Percentiles rank a stretch among this genome's conserved stretches.
Evolutionary conservation across 331 rosid genomes (phyloP).

Genomic region (Quercus phellos): DNA sequence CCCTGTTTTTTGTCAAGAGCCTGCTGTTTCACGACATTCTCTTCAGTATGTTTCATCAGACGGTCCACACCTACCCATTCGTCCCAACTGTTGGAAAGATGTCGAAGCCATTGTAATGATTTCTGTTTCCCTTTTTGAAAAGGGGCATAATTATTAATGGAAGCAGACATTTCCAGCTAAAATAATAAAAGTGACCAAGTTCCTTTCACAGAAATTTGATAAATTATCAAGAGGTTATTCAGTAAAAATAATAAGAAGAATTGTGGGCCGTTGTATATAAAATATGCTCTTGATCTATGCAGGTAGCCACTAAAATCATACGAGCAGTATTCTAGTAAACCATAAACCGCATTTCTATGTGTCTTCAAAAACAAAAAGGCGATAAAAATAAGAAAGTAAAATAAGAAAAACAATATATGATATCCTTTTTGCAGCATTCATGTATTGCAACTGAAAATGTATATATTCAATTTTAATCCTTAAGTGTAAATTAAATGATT

Average conservation of each 20-base stretch:
- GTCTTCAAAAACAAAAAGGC: neutral
- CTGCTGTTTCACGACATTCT: slow-evolving; percentile 62
- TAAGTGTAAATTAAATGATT: neutral
- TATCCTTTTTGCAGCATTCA: neutral
- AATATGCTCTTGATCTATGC: neutral
- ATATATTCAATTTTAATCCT: neutral
- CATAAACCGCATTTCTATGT: neutral
- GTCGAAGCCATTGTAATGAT: slow-evolving; percentile 57
- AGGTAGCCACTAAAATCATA: neutral
- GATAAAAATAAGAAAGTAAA: neutral
- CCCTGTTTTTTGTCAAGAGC: slow-evolving; percentile 70
- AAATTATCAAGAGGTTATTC: slow-evolving; percentile 9
- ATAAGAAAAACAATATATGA: neutral
- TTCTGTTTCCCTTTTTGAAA: slow-evolving; percentile 48
- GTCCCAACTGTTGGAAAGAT: slow-evolving; percentile 98
- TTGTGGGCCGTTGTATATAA: neutral
- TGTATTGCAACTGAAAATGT: neutral
- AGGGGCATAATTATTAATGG: slow-evolving; percentile 39
- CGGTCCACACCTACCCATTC: slow-evolving; percentile 91
- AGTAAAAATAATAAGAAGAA: neutral
- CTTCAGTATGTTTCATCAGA: slow-evolving; percentile 69
- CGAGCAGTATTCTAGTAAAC: neutral
- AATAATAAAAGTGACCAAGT: slow-evolving; percentile 12
- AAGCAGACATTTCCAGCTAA: slow-evolving; percentile 24
- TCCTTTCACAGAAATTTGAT: slow-evolving; percentile 10